Conservation (phyloP, 2,329 filamentous ascomycete genomes). For the Phoma sp. region DNA sequence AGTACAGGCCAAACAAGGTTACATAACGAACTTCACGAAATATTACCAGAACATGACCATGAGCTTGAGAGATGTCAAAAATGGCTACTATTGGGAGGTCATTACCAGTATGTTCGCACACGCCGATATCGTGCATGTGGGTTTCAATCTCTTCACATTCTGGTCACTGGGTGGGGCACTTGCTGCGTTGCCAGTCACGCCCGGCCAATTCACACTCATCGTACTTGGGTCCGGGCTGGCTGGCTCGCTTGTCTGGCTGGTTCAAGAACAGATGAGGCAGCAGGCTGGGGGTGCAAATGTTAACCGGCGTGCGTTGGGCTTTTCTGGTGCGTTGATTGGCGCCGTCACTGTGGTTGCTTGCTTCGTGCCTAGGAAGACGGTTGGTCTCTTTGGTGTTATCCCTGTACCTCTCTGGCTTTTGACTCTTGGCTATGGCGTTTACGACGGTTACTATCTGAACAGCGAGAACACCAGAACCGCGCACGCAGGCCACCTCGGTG, state of each 20-base stretch:
- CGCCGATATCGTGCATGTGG: conserved; percentile 43
- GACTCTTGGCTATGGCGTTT: conserved; percentile 44
- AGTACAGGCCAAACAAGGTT: conserved; percentile 31
- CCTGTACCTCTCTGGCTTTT: conserved; percentile 51
- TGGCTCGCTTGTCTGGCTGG: conserved; percentile 30
- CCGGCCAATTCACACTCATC: conserved; percentile 32
- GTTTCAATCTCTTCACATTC: conserved; percentile 53
- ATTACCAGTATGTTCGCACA: conserved; percentile 54
- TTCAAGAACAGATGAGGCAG: conserved; percentile 14
- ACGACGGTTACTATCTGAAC: conserved; percentile 52
- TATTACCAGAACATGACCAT: conserved; percentile 46
- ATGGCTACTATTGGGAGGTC: conserved; percentile 47
- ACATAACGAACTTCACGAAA: conserved; percentile 13
- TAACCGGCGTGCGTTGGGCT: conserved; percentile 30
- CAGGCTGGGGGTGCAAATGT: conserved; percentile 12
- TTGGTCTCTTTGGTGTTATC: conserved; percentile 50
- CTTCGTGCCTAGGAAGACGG: conserved; percentile 43
- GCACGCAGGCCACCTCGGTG: conserved; percentile 57
- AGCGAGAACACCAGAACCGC: conserved; percentile 35
- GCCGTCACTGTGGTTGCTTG: conserved; percentile 50
- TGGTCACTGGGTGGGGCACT: conserved; percentile 49
- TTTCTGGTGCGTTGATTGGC: conserved; percentile 54
- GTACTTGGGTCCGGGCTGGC: conserved; percentile 42
- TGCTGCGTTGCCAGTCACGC: conserved; percentile 39
- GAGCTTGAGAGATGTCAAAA: conserved; percentile 35